Evolutionary conservation across 2,329 filamentous ascomycete species (phyloP).

Genomic region (Aspergillaceae sp.): DNA sequence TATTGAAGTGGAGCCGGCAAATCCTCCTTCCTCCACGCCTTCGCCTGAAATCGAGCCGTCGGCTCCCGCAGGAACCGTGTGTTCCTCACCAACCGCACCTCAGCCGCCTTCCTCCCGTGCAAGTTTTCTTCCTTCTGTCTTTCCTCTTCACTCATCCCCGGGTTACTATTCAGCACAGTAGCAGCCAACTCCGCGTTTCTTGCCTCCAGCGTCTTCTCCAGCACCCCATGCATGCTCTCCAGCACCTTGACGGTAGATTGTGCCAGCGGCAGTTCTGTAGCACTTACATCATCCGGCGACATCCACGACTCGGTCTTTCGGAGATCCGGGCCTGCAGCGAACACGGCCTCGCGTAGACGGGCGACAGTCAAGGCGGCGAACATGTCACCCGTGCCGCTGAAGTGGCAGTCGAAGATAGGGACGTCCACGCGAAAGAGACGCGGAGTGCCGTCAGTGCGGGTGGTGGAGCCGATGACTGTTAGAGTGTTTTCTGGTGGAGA

Average conservation of each 20-base stretch:
- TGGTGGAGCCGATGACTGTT: constrained; percentile 69
- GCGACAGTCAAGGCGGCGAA: constrained; percentile 87
- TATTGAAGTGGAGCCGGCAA: constrained; percentile 16
- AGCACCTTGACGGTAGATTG: constrained; percentile 77
- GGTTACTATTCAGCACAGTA: constrained; percentile 10
- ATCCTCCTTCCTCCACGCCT: constrained; percentile 28
- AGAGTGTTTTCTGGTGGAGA: constrained; percentile 42
- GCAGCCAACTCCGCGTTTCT: constrained; percentile 55
- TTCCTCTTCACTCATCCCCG: constrained; percentile 33
- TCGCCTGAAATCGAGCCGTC: constrained; percentile 53
- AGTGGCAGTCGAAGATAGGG: constrained; percentile 83
- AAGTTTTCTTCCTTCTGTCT: constrained; percentile 55
- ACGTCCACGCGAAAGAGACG: constrained; percentile 86
- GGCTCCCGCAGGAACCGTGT: constrained; percentile 60
- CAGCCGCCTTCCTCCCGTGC: constrained; percentile 71
- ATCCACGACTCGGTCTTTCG: constrained; percentile 59
- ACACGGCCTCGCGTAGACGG: constrained; percentile 74
- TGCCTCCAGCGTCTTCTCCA: constrained; percentile 57
- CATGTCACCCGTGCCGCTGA: constrained; percentile 96
- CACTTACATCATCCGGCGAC: constrained; percentile 60
- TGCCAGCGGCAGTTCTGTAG: constrained; percentile 70
- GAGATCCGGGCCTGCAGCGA: constrained; percentile 40
- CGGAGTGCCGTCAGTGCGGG: constrained; percentile 52
- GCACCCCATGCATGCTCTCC: constrained; percentile 82
- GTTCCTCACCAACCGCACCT: constrained; percentile 75